phyloP scores from a whole-genome alignment of 768 basidiomycete species.

The Strobilomyces confusus region DNA sequence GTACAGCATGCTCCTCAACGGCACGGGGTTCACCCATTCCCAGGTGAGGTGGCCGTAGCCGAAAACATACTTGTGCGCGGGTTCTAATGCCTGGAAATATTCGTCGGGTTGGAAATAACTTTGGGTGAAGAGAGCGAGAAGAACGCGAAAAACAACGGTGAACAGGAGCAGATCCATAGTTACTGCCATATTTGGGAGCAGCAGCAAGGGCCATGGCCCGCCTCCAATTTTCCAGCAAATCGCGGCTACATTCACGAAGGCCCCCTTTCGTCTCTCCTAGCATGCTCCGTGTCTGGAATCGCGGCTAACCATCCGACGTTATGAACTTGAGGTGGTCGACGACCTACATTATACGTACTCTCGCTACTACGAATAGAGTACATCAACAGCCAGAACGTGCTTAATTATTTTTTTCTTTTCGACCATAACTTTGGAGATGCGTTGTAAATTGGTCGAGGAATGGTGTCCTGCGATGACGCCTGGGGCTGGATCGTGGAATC shows the following conservation, averaged over 20 bases:
- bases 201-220: too few relatives aligned
- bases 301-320: too few relatives aligned
- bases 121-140: conserved; percentile 63
- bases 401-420: conserved; percentile 22
- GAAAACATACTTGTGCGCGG: conserved; percentile 84
- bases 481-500: conserved; percentile 1
- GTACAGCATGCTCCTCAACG: conserved; percentile 79
- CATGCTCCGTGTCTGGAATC: too few relatives aligned
- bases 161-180: too few relatives aligned
- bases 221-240: too few relatives aligned
- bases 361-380: conserved; percentile 18
- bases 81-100: conserved; percentile 92
- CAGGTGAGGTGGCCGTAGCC: conserved; percentile 92
- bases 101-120: conserved; percentile 98
- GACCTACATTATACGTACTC: too few relatives aligned
- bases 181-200: too few relatives aligned
- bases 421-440: conserved; percentile 34
- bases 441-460: conserved; percentile 9
- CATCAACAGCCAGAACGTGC: not conserved
- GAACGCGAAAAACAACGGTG: conserved; percentile 50
- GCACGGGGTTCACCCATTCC: conserved; percentile 79
- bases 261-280: too few relatives aligned
- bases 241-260: too few relatives aligned
- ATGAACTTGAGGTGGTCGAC: too few relatives aligned
- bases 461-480: not conserved